Evolutionary conservation across 805 yeast genomes (phyloP).

Genomic region (Barnettozyma populi): DNA sequence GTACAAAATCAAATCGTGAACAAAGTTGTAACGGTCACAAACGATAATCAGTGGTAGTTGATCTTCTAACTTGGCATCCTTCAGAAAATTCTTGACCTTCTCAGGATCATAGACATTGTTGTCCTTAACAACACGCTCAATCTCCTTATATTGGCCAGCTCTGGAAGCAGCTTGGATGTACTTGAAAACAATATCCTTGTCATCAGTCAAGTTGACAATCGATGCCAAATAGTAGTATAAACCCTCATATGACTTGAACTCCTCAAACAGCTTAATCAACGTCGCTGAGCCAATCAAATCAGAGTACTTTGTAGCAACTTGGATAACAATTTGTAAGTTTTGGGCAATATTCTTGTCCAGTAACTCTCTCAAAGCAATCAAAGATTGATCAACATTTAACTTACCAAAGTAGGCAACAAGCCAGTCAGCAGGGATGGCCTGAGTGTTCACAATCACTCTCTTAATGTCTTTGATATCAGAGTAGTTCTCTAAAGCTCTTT

Average conservation of each 20-base stretch:
- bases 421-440: conserved; percentile 87
- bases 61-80: conserved; percentile 89
- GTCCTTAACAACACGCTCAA: conserved; percentile 92
- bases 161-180: conserved; percentile 92
- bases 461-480: conserved; percentile 93
- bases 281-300: conserved; percentile 85
- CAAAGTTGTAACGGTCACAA: conserved; percentile 86
- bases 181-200: conserved; percentile 91
- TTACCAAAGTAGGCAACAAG: conserved; percentile 88
- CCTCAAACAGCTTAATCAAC: conserved; percentile 88
- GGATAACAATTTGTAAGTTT: conserved; percentile 89
- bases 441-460: conserved; percentile 87
- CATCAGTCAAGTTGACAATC: conserved; percentile 89
- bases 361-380: conserved; percentile 82
- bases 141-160: conserved; percentile 85
- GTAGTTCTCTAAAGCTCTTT: conserved; percentile 94
- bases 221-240: conserved; percentile 90
- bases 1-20: conserved; percentile 89
- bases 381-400: conserved; percentile 88
- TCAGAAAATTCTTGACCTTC: conserved; percentile 93
- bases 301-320: conserved; percentile 94
- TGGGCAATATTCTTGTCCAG: conserved; percentile 73
- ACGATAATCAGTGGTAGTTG: conserved; percentile 95
- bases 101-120: conserved; percentile 94
- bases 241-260: conserved; percentile 88